Conservation (phyloP, 1,284 basidiomycete species). For the Fistulinella cinereoalba region DNA sequence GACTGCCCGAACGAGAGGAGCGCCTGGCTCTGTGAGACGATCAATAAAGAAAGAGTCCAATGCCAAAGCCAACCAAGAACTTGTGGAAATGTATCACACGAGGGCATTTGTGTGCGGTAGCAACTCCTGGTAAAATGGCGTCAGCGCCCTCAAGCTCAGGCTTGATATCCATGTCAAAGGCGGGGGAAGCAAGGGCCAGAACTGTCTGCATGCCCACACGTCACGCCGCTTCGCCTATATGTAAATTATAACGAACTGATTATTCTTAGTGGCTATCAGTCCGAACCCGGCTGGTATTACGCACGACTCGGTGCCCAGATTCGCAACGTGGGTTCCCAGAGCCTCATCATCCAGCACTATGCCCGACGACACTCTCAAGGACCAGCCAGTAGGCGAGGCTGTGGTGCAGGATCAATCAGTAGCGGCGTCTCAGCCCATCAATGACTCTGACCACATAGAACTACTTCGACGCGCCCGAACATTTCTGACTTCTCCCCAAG, state of each 20-base stretch:
- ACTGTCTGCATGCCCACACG: no score
- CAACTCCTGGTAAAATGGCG: conserved; percentile 11
- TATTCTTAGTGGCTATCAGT: no score
- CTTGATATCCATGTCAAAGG: no score
- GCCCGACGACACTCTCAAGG: conserved; percentile 13
- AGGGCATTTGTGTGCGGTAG: not conserved
- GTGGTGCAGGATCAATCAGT: not conserved
- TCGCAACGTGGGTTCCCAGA: no score
- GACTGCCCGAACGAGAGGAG: conserved; percentile 2
- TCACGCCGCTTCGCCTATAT: no score
- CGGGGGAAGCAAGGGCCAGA: no score
- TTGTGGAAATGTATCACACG: conserved; percentile 4
- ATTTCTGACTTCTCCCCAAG: conserved; percentile 65
- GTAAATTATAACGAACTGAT: no score
- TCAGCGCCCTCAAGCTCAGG: not conserved
- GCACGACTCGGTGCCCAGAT: no score
- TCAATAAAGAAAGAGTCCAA: conserved; percentile 13
- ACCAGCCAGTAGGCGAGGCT: not conserved
- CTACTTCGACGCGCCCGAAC: conserved; percentile 58
- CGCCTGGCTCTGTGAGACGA: conserved; percentile 3
- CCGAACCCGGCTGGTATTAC: no score
- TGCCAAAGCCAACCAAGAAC: conserved; percentile 3
- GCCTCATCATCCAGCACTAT: conserved; percentile 5
- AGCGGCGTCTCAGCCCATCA: not conserved
- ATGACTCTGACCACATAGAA: conserved; percentile 36